Base-by-base conservation (phyloP, 768 basidiomycete genomes). In the Rhizopogon vinicolor region DNA sequence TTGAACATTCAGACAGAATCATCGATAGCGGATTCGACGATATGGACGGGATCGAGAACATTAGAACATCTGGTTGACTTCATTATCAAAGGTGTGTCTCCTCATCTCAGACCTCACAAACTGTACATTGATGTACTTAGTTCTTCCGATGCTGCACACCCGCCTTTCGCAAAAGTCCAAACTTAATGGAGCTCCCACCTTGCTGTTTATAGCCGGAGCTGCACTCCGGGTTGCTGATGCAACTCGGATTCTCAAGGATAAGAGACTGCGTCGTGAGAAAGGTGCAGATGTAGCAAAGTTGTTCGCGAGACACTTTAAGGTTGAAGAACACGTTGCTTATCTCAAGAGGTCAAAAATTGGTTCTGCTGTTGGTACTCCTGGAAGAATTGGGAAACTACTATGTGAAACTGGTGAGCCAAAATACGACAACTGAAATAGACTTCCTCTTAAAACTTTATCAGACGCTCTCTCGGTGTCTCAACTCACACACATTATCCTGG, bases 241-340 rank as follows among this genome's bases (percentile, higher is more conserved):
- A 18, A 88, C 90, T 39, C 77, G 92, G 56, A 74, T 83, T 51
- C 76, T 93, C 53, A 86, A 81, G 68, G 80, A 85, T 70, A 84
- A 80, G 70, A 81, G 72, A 59, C 75, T 91, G 51, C 76, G 84
- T 53, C 87, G 89, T 37, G 86, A 90, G 22, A 94, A 92, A 66
- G 86, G 91, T 53, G 93, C 91, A 10, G 92, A 96, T 60, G 87
- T 97, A 33, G 94, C 90, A 19, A 98, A 98, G 70, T 81, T 99
- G 28, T 98, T 98, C 63, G 93, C 95, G 31, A 94, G 88, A 70
- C 95, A 98, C 67, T 85, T 96, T 73, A 97, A 95, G 72, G 75
- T 95, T 41, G 75, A 86, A 48, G 91, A 95, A 55, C 95, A 98
- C 69, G 83, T 89, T 64, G 75, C 83, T 14, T 91, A 93, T 73